Evolutionary conservation across 495 filamentous ascomycete species (phyloP), one percentile per base, ranked within the genome.

Genomic region (Daldinia vernicosa): DNA sequence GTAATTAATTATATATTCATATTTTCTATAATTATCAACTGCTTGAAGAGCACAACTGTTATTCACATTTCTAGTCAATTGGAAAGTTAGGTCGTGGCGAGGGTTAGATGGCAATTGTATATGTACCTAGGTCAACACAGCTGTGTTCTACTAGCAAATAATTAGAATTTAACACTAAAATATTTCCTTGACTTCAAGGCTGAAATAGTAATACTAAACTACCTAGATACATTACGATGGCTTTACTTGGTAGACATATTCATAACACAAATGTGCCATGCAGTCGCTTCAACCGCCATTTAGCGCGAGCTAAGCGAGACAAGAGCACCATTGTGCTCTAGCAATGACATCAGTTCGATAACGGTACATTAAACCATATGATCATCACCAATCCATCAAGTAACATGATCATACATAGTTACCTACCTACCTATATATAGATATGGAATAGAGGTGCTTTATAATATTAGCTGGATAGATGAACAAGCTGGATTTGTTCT

Each of bases 251-350:
- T 0, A 24, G 19, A 2, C 8, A 9, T 47, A 8, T 11, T 47
- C 24, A 47, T 12, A 47, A 47, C 43, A 24, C 43, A 47, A 47
- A 14, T 24, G 43, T 47, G 43, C 8, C 14, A 17, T 0, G 3
- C 6, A 14, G 2, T 14, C 24, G 11, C 22, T 22, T 24, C 17
- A 47, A 47, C 43, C 43, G 8, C 43, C 6, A 22, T 66, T 24
- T 3, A 24, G n/a, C 22, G 43, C 14, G 32, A 35, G 51, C 50
- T 37, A 59, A 54, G 19, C 26, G 14, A 39, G 26, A 26, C 24
- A 39, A 58, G 30, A 72, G 65, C 70, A 72, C 70, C n/a, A 3
- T 28, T 32, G 70, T 68, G 70, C 55, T 68, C 55, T 60, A 37
- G 26, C 52, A 6, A 54, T 22, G 45, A 27, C 14, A 22, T 30